Conservation (phyloP, 495 filamentous ascomycete genomes). For the Neurospora cerealis region DNA sequence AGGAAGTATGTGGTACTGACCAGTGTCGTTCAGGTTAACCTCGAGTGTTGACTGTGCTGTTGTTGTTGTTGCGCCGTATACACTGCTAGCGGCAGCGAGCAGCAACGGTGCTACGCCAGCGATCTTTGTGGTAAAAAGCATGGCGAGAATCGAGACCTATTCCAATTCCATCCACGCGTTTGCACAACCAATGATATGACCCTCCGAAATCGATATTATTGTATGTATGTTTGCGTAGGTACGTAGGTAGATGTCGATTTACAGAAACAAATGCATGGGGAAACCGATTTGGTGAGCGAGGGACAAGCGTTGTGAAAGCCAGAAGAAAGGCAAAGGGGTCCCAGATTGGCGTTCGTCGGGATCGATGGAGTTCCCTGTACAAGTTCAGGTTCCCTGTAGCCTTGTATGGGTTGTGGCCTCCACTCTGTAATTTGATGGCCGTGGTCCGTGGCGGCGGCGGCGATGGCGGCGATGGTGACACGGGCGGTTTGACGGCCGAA, state of each 20-base stretch:
- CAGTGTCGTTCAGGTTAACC: slow-evolving; percentile 8
- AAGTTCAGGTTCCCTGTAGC: not conserved
- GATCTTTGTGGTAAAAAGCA: not conserved
- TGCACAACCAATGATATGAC: not conserved
- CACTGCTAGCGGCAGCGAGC: not conserved
- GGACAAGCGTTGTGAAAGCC: not conserved
- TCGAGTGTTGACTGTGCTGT: slow-evolving; percentile 2
- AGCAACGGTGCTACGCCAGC: not conserved
- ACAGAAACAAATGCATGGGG: not conserved
- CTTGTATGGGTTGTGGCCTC: not conserved
- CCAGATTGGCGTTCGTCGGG: not conserved
- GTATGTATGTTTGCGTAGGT: not conserved
- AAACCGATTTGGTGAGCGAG: not conserved
- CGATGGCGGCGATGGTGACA: not conserved
- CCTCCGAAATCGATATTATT: not conserved
- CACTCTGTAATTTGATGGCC: not conserved
- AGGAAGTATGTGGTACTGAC: slow-evolving; percentile 1
- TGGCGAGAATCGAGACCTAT: not conserved
- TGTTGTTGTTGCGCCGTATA: not conserved
- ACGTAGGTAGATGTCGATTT: not conserved
- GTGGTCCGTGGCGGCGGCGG: not conserved
- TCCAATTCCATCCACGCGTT: not conserved
- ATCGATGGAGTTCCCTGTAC: not conserved
- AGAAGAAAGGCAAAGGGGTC: not conserved
- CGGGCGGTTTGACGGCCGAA: not conserved